Base-by-base conservation (phyloP, 2,329 filamentous ascomycete species). In the Fragosphaeria purpurea region DNA sequence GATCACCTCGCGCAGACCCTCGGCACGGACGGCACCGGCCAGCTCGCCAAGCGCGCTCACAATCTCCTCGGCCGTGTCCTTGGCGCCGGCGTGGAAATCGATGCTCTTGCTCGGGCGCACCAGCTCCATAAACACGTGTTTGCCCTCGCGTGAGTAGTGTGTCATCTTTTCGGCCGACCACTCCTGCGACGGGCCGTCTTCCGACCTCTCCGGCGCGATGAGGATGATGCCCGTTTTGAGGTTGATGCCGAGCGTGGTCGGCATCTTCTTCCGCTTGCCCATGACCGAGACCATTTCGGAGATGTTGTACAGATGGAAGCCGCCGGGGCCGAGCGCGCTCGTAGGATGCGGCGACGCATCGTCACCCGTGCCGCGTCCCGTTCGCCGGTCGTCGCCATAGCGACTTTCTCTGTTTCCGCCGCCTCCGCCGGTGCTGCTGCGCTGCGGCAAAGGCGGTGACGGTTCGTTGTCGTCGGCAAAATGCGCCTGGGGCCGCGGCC, bases 241-340 rank as follows among this genome's bases (percentile, higher is more conserved):
- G 63, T 97, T 96, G 62, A 97, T 85, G n/a, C 91, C 91, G 39
- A 97, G 68, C 0, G 88, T 95, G n/a, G 89, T 95, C 1, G 91
- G 89, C 87, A 96, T 93, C 71, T 97, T 97, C 74, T 95, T 95
- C 61, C 87, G 85, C 72, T 95, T 95, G 51, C 91, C 91, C 81
- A 95, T 90, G 43, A 93, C 82, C n/a, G 89, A 91, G 5, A 95
- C 81, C 86, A 95, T 95, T 68, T 97, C 91, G 63, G 90, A 95
- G 60, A 97, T 90, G 60, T 95, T 96, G 69, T 96, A 97, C 66
- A 97, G 75, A 62, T 94, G 90, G 63, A 90, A 97, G 2, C 87
- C 88, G 13, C 87, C 86, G 5, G 87, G 86, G 2, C 84, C 83
- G 34, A 71, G 65, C n/a, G 48, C 6, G 4, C 37, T 48, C 0